A percentile compares a stretch with the other conserved stretches of the same genome.
phyloP scores from a whole-genome alignment of 164 flowering plant species.

The Malania oleifera region DNA sequence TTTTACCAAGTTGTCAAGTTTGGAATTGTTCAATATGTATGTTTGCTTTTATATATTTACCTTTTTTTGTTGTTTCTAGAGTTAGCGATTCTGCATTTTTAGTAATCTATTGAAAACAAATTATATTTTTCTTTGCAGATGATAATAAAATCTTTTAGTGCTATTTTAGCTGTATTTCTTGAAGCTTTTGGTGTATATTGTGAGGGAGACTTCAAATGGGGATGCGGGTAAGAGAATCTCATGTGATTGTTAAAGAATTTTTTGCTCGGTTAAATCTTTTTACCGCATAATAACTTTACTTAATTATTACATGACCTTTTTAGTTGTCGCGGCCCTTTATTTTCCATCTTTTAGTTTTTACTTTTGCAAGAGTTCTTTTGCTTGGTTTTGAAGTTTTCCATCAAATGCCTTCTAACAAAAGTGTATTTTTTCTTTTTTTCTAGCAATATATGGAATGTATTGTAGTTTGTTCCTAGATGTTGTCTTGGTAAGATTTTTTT shows the following conservation, averaged over 20 bases:
- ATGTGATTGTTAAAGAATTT: background rate
- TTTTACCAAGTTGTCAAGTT: constrained; percentile 86
- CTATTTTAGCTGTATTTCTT: constrained; percentile 75
- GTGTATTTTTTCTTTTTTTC: too few species aligned
- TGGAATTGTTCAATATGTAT: constrained; percentile 97
- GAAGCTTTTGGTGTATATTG: constrained; percentile 86
- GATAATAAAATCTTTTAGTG: constrained; percentile 73
- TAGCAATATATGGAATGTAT: too few species aligned
- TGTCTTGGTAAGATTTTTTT: too few species aligned
- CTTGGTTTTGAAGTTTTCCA: too few species aligned
- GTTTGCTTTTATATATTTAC: constrained; percentile 23
- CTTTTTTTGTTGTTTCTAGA: background rate
- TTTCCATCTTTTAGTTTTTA: background rate
- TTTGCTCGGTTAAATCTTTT: background rate
- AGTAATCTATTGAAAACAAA: background rate
- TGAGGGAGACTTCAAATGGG: constrained; percentile 90
- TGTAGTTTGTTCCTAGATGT: too few species aligned
- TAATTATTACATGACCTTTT: background rate
- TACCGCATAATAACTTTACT: background rate
- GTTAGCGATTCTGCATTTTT: background rate
- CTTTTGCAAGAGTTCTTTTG: background rate
- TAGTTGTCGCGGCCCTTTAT: background rate
- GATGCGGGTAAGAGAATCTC: constrained; percentile 70
- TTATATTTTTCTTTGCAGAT: constrained; percentile 46
- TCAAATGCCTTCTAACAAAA: too few species aligned